Evolutionary conservation across 331 rosid species (phyloP).

Genomic region (Rosa hybrid): DNA sequence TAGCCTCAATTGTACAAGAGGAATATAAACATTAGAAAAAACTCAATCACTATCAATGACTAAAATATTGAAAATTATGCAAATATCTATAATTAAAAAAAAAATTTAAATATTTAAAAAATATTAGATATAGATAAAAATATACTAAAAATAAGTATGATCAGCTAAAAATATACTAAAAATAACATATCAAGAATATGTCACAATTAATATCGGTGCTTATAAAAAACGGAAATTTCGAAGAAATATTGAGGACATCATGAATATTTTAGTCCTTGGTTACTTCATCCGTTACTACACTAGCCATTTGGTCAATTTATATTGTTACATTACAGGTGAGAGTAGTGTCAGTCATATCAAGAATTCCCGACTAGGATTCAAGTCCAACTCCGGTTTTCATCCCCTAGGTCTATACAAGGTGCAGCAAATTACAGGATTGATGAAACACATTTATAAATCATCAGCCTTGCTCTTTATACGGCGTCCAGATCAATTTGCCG

Average conservation of each 20-base stretch:
- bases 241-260: too few relatives aligned
- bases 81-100: too few relatives aligned
- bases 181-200: too few relatives aligned
- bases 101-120: too few relatives aligned
- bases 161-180: too few relatives aligned
- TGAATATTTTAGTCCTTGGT: not conserved
- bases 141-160: too few relatives aligned
- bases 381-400: not conserved
- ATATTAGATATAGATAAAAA: too few relatives aligned
- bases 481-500: slow-evolving; percentile 95
- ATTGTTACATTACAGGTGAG: not conserved
- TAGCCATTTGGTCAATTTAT: not conserved
- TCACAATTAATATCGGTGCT: too few relatives aligned
- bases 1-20: not conserved
- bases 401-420: slow-evolving; percentile 39
- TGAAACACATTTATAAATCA: not conserved
- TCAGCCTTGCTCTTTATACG: slow-evolving; percentile 84
- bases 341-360: not conserved
- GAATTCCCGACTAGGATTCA: not conserved
- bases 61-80: too few relatives aligned
- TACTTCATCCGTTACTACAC: not conserved
- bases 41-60: too few relatives aligned
- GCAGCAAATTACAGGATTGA: not conserved
- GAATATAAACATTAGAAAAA: not conserved
- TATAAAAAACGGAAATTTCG: too few relatives aligned